These are phyloP conservation scores for Colletotrichum sp. DNA, from an alignment of 2,329 filamentous ascomycete genomes.

Conservation along the genomic window DNA sequence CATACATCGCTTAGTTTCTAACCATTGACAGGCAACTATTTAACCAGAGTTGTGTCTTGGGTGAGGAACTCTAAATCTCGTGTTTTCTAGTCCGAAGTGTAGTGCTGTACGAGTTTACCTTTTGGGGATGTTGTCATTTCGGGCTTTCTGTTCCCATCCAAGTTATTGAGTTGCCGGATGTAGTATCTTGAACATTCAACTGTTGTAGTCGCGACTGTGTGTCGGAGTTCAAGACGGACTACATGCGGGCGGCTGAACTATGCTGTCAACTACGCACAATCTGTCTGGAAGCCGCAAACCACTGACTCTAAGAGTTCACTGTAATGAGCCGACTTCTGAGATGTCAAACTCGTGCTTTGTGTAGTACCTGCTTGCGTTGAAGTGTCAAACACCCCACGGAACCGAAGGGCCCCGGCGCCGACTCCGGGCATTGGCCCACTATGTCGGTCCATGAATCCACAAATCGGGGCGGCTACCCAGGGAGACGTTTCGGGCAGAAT, in stretches of 20 bases:
- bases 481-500: not conserved
- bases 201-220: not conserved
- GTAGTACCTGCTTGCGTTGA: fast-evolving
- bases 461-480: not conserved
- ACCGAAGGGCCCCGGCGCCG: not conserved
- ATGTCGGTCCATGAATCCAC: not conserved
- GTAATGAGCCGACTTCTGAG: not conserved
- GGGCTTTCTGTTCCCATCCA: not conserved
- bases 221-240: not conserved
- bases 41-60: not conserved
- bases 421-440: not conserved
- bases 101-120: not conserved
- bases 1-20: not conserved
- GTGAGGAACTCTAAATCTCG: not conserved
- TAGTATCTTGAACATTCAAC: not conserved
- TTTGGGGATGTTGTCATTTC: not conserved
- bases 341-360: not conserved
- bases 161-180: fast-evolving
- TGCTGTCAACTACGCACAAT: not conserved
- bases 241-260: not conserved
- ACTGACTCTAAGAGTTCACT: fast-evolving
- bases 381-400: not conserved
- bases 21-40: not conserved
- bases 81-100: not conserved
- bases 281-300: not conserved